Evolutionary conservation across 176 grass and related monocot species (phyloP), one percentile per base, ranked within the genome.

Genomic region (Chrysopogon serrulatus): DNA sequence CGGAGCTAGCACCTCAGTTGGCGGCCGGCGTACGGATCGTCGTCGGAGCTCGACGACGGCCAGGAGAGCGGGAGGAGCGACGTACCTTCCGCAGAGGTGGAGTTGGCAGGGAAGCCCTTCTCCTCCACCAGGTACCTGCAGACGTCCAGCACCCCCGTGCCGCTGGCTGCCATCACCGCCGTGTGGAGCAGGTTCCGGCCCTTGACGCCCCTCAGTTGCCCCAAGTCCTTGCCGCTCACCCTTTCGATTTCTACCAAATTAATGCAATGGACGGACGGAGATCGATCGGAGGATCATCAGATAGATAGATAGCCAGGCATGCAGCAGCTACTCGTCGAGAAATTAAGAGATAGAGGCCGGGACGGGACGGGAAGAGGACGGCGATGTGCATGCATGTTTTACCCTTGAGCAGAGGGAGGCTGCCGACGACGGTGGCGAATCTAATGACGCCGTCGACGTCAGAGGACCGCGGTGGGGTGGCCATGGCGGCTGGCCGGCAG

Each of bases 71-170:
- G 41, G 1, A n/a, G 40, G 15, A 47, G 44, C 4, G 5, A 17
- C 2, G 44, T 59, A 42, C 57, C 89, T 87, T 43, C 24, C 3
- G 9, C 32, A 23, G 67, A 80, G 10, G 7, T 24, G 0, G 65
- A 68, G 34, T 85, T 81, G 65, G 47, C 28, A 63, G 78, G 54
- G 7, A 88, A 32, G 31, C 74, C 70, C 30, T 44, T 35, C 18
- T 84, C 76, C 81, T 91, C 90, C 23, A 88, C 45, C 9, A 91
- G 57, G 67, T 78, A 88, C 82, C 74, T 75, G 51, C 68, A 78
- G 43, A 73, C 39, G 13, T 88, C 49, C 26, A 51, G 78, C 23
- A 2, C n/a, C 90, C 86, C 34, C 6, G 49, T 53, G 0, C 0
- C 19, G 49, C 6, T 1, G 0, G 49, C 0, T 23, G 0, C 2